A percentile compares a stretch with the other conserved stretches of the same genome.
These are phyloP conservation scores for Solanum bulbocastanum DNA, from an alignment of 257 asterid genomes.

Conservation along the genomic window DNA sequence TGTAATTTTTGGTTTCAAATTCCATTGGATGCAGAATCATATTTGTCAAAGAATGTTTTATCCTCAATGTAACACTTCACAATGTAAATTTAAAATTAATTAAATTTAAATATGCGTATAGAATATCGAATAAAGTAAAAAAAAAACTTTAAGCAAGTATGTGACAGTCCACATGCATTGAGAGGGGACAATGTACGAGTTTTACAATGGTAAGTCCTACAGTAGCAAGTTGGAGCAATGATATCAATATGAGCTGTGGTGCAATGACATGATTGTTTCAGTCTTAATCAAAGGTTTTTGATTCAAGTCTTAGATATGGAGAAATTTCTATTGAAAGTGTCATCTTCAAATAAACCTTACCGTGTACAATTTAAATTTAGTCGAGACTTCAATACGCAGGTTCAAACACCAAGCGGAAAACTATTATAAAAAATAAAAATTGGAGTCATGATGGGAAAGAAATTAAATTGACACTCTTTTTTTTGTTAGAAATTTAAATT, in stretches of 20 bases:
- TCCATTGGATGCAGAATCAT: fast-evolving
- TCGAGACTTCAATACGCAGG: fast-evolving
- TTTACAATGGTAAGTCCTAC: neutral
- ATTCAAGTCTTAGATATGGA: no score
- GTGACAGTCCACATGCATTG: neutral
- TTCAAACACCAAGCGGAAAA: neutral
- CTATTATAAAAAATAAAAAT: no score
- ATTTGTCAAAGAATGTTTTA: neutral
- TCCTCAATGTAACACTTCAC: fast-evolving
- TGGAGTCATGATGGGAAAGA: neutral
- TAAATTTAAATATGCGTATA: neutral
- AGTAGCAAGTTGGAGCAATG: neutral
- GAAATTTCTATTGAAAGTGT: no score
- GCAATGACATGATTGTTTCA: no score
- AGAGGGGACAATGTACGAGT: neutral
- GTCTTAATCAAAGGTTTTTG: no score
- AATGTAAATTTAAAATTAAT: neutral
- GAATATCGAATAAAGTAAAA: neutral
- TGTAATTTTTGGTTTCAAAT: fast-evolving
- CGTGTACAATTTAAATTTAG: no score
- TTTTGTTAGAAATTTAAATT: neutral
- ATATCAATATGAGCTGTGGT: no score
- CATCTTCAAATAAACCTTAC: no score
- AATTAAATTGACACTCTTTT: neutral
- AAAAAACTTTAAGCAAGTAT: neutral